Evolutionary conservation across 371 early-diverging fungal genomes (phyloP).

Genomic region (Mucor racemosus): DNA sequence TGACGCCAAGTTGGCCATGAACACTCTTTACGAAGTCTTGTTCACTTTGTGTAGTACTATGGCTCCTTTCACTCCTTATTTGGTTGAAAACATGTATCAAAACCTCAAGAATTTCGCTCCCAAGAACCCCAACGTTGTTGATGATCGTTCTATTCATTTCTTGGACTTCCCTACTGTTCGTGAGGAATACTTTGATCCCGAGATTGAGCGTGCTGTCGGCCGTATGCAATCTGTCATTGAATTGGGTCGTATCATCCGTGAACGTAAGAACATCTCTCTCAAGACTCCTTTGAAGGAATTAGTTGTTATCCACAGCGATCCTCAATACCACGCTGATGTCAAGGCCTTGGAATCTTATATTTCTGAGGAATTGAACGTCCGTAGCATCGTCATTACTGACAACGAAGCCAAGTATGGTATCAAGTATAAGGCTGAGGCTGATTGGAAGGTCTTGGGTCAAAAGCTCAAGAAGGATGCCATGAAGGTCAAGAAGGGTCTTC

Average conservation of each 20-base stretch:
- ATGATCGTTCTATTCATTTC: conserved; percentile 92
- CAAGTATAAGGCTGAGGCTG: conserved; percentile 90
- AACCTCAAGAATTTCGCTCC: conserved; percentile 80
- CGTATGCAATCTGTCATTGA: conserved; percentile 99
- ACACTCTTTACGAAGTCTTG: conserved; percentile 94
- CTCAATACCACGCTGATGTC: conserved; percentile 89
- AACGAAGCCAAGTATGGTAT: conserved; percentile 94
- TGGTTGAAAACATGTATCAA: conserved; percentile 99
- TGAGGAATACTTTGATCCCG: conserved; percentile 94
- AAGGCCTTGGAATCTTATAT: conserved; percentile 84
- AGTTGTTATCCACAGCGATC: conserved; percentile 89
- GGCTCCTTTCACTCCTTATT: conserved; percentile 99
- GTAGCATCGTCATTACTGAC: conserved; percentile 82
- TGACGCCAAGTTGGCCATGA: conserved; percentile 85
- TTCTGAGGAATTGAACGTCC: conserved; percentile 94
- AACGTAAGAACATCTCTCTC: conserved; percentile 91
- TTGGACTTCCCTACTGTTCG: conserved; percentile 91
- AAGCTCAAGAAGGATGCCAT: conserved; percentile 89
- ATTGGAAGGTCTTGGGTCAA: conserved; percentile 87
- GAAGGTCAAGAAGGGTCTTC: conserved; percentile 90
- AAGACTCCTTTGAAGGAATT: conserved; percentile 98
- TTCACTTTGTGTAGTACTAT: conserved; percentile 92
- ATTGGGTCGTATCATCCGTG: conserved; percentile 94
- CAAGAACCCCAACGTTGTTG: conserved; percentile 58
- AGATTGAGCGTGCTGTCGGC: conserved; percentile 92